A percentile compares a stretch with the other conserved stretches of the same genome.
These are phyloP conservation scores for Hypoxylon lienhwacheense DNA, from an alignment of 495 filamentous ascomycete genomes.

Conservation along the genomic window DNA sequence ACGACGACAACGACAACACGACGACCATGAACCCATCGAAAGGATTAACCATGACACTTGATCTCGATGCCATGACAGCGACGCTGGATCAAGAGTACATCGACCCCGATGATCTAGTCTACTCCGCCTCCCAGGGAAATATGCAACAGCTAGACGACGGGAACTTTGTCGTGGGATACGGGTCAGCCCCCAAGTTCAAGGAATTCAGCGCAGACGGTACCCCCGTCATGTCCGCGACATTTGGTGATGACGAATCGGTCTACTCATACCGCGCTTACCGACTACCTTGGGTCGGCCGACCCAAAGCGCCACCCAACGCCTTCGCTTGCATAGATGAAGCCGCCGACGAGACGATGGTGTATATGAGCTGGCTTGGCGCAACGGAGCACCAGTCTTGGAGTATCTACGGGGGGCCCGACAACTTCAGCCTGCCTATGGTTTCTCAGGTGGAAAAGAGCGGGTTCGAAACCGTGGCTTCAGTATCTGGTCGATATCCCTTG, in stretches of 20 bases:
- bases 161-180: slow-evolving; percentile 22
- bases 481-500: slow-evolving; percentile 6
- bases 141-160: slow-evolving; percentile 14
- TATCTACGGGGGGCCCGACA: slow-evolving; percentile 9
- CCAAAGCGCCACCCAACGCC: slow-evolving; percentile 6
- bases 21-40: slow-evolving; percentile 15
- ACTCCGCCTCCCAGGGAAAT: slow-evolving; percentile 20
- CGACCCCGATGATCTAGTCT: slow-evolving; percentile 16
- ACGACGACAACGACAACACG: slow-evolving; percentile 19
- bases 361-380: slow-evolving; percentile 31
- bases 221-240: slow-evolving; percentile 15
- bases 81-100: slow-evolving; percentile 7
- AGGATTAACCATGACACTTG: slow-evolving; percentile 9
- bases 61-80: slow-evolving; percentile 18
- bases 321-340: slow-evolving; percentile 13
- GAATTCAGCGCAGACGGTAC: slow-evolving; percentile 18
- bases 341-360: slow-evolving; percentile 10
- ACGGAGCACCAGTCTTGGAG: slow-evolving; percentile 20
- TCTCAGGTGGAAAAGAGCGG: slow-evolving; percentile 17
- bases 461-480: slow-evolving; percentile 15
- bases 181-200: slow-evolving; percentile 20
- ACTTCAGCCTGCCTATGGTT: slow-evolving; percentile 5
- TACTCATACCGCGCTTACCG: slow-evolving; percentile 29
- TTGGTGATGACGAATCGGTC: slow-evolving; percentile 11
- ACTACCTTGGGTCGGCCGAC: slow-evolving; percentile 22